Evolutionary conservation across 345 rosid genomes (phyloP).

Genomic region (Eutrema heterophyllum): DNA sequence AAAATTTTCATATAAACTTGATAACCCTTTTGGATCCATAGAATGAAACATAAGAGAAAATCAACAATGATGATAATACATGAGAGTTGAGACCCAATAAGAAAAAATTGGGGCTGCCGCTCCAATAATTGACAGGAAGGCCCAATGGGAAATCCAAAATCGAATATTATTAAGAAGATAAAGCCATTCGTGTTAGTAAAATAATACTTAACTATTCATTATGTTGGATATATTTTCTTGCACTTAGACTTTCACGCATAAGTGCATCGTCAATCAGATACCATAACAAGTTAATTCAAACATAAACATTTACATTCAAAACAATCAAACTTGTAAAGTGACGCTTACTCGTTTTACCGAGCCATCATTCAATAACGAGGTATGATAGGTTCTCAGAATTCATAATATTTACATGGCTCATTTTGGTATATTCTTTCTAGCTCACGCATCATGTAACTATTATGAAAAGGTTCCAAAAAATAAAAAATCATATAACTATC

Average conservation of each 20-base stretch:
- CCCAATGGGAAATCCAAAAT: too few relatives aligned
- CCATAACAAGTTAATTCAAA: neutral
- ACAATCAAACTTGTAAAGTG: neutral
- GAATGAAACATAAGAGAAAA: too few relatives aligned
- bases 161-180: too few relatives aligned
- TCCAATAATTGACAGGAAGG: too few relatives aligned
- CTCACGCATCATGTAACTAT: neutral
- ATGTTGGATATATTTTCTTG: neutral
- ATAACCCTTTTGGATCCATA: too few relatives aligned
- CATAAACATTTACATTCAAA: neutral
- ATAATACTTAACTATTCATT: neutral
- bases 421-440: neutral
- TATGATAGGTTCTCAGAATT: neutral
- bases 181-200: too few relatives aligned
- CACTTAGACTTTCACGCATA: neutral
- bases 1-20: too few relatives aligned
- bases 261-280: neutral
- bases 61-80: too few relatives aligned
- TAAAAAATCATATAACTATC: neutral
- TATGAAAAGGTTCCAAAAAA: too few relatives aligned
- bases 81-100: too few relatives aligned
- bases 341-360: neutral
- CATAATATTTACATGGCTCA: neutral
- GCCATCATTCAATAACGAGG: neutral
- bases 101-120: too few relatives aligned